Evolutionary conservation across 2,329 filamentous ascomycete genomes (phyloP).

Genomic region (Grosmannia penicillata): DNA sequence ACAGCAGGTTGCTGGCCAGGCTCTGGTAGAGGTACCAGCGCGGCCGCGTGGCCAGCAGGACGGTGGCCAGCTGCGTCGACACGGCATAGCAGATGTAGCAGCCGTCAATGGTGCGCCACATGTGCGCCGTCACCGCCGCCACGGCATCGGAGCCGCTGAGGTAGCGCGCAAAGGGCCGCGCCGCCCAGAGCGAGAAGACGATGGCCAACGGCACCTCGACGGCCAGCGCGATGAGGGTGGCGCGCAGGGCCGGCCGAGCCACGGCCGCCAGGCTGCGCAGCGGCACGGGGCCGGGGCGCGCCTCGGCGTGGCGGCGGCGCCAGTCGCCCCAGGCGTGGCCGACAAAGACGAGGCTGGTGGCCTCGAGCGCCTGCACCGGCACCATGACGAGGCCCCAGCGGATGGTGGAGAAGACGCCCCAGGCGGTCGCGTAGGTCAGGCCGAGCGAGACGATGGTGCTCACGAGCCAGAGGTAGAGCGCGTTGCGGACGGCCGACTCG

Average conservation of each 20-base stretch:
- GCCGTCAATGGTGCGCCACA: slow-evolving; percentile 49
- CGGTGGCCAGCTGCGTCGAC: slow-evolving; percentile 47
- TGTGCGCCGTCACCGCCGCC: slow-evolving; percentile 44
- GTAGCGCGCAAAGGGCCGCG: slow-evolving; percentile 45
- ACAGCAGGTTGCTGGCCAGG: slow-evolving; percentile 49
- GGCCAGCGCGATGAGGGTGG: slow-evolving; percentile 34
- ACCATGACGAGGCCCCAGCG: slow-evolving; percentile 65
- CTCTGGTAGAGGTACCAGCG: slow-evolving; percentile 56
- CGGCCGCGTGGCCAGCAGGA: slow-evolving; percentile 49
- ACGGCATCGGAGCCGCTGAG: slow-evolving; percentile 43
- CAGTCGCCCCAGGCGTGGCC: slow-evolving; percentile 50
- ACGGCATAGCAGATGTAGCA: slow-evolving; percentile 58
- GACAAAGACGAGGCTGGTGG: slow-evolving; percentile 48
- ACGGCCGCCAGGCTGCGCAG: slow-evolving; percentile 18
- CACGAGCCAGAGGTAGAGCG: slow-evolving; percentile 57
- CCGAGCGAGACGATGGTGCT: slow-evolving; percentile 49
- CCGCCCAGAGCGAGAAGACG: slow-evolving; percentile 44
- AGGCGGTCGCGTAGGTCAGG: slow-evolving; percentile 52
- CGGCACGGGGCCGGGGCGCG: slow-evolving; percentile 8
- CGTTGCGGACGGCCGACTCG: slow-evolving; percentile 54
- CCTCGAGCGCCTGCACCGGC: slow-evolving; percentile 51
- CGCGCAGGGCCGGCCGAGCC: slow-evolving; percentile 34
- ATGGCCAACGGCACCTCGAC: slow-evolving; percentile 50
- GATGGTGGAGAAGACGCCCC: slow-evolving; percentile 61
- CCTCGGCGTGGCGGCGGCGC: slow-evolving; percentile 17